These are phyloP conservation scores for Pestalotiopsis sp. DNA, from an alignment of 2,329 filamentous ascomycete species.

Conservation along the genomic window DNA sequence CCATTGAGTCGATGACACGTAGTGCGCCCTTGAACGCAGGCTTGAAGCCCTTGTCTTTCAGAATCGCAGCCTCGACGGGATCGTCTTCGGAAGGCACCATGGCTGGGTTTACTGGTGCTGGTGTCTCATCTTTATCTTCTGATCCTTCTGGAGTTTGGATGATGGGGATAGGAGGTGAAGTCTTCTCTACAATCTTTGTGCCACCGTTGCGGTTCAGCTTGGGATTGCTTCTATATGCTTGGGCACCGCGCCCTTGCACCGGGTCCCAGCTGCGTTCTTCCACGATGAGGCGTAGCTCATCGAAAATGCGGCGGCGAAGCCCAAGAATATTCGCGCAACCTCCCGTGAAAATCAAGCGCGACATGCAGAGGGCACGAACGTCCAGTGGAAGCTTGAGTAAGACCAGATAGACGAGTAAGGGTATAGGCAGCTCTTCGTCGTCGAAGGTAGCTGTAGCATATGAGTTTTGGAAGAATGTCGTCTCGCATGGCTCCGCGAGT, in stretches of 20 bases:
- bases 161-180: constrained; percentile 18
- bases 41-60: constrained; percentile 41
- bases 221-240: constrained; percentile 48
- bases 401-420: constrained; percentile 72
- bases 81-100: constrained; percentile 51
- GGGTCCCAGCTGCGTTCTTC: constrained; percentile 73
- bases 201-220: constrained; percentile 35
- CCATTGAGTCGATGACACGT: constrained; percentile 67
- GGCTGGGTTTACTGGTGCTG: constrained; percentile 34
- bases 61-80: constrained; percentile 58
- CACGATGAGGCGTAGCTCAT: constrained; percentile 70
- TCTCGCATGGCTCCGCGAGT: constrained; percentile 74
- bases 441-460: constrained; percentile 63
- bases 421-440: constrained; percentile 82
- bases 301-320: constrained; percentile 72
- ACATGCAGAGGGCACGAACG: constrained; percentile 81
- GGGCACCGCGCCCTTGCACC: constrained; percentile 69
- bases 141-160: constrained; percentile 10
- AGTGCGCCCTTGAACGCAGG: constrained; percentile 55
- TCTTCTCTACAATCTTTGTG: constrained; percentile 7
- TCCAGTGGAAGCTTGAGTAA: constrained; percentile 79
- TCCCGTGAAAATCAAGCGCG: constrained; percentile 83
- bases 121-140: constrained; percentile 21
- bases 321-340: constrained; percentile 79
- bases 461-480: constrained; percentile 66